phyloP scores from a whole-genome alignment of 352 stramenopile species.

The Phytopythium litorale region DNA sequence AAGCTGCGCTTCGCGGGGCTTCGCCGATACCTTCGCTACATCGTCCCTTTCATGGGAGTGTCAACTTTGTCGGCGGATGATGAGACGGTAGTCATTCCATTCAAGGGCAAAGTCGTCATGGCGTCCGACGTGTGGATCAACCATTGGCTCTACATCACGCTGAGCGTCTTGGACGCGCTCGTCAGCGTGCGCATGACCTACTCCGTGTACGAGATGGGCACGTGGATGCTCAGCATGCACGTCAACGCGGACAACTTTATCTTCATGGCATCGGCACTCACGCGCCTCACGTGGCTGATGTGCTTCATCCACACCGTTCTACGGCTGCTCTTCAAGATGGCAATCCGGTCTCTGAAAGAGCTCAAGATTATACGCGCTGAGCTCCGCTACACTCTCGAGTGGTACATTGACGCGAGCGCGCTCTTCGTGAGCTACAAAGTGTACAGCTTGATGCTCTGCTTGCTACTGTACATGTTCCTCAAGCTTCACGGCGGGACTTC shows the following conservation, averaged over 20 bases:
- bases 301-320: slow-evolving; percentile 39
- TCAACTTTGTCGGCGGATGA: slow-evolving; percentile 31
- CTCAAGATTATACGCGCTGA: slow-evolving; percentile 27
- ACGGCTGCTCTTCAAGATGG: slow-evolving; percentile 26
- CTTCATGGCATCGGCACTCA: slow-evolving; percentile 46
- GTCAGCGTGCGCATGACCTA: slow-evolving; percentile 44
- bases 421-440: slow-evolving; percentile 60
- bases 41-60: slow-evolving; percentile 45
- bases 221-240: slow-evolving; percentile 54
- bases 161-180: slow-evolving; percentile 52
- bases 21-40: slow-evolving; percentile 25
- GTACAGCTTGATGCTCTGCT: slow-evolving; percentile 49
- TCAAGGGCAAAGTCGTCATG: slow-evolving; percentile 49
- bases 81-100: slow-evolving; percentile 34
- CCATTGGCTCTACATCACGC: slow-evolving; percentile 60
- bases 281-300: slow-evolving; percentile 55
- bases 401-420: slow-evolving; percentile 40
- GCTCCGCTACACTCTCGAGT: slow-evolving; percentile 32
- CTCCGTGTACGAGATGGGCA: slow-evolving; percentile 36
- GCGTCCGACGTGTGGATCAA: slow-evolving; percentile 67
- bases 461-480: slow-evolving; percentile 38
- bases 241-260: slow-evolving; percentile 51
- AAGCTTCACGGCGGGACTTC: slow-evolving; percentile 25
- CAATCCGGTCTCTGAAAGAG: slow-evolving; percentile 20
- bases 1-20: slow-evolving; percentile 30